Base-by-base conservation (phyloP, 2,329 filamentous ascomycete species). In the Fusarium siculi region DNA sequence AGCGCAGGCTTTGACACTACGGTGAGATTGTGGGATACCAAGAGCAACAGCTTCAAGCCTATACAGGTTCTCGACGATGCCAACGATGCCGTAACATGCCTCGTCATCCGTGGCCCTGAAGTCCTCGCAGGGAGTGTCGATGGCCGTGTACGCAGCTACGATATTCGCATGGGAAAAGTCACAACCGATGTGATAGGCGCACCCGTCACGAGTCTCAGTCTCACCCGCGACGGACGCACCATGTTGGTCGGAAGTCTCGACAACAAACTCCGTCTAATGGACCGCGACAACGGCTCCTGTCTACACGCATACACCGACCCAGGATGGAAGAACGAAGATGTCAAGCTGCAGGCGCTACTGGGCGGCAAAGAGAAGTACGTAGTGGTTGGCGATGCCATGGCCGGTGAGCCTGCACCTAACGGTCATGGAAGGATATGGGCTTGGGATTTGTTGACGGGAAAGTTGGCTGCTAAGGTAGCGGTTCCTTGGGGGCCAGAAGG, bases 381-480 rank as follows among this genome's bases (percentile, higher is more conserved):
- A 3, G 78, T 98, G 7, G 93, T 90, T 56, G 96, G 96, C 12
- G 94, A 95, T 77, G 95, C 98, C 82, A 86, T 88, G 59, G 77
- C 74, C 3, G 80, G 68, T 25, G 79, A 76, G 36, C 36, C 72
- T 43, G 78, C 62, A 25, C 44, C 61, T 5, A 66, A 70, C 54
- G 83, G 83, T 6, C 85, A 92, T 68, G 93, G 93, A 5, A 86
- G 86, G 77, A 82, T 95, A 12, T 91, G 92, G 84, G 93, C 90
- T 4, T 98, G 96, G 96, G 95, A 98, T 83, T 84, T 97, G 25
- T 80, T 97, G 61, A 92, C 88, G 10, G 95, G 94, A 3, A 88
- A 91, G 61, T 80, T 93, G 56, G 85, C 90, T 65, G 89, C 92
- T 37, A 89, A 85, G 73, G 82, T 97, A 10, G 82, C 80, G 40